Evolutionary conservation across 164 flowering plant species (phyloP), one percentile per base, ranked within the genome.

Genomic region (Protea cynaroides): DNA sequence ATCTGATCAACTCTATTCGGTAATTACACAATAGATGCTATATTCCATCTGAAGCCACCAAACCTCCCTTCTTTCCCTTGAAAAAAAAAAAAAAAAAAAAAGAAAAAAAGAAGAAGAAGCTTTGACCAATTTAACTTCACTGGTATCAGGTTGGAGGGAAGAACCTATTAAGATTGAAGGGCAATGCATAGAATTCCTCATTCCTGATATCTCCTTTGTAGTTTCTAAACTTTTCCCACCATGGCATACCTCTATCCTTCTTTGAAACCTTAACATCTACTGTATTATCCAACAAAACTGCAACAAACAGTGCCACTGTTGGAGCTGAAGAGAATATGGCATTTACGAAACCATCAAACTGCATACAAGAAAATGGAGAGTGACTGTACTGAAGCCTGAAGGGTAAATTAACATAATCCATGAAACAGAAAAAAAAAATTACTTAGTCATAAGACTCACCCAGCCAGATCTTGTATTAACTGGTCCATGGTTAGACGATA

Each of bases 171-270:
- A 70, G 68, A 58, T 70, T 70, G 47, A 66, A 72, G 65, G 72
- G 75, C 18, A 72, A 60, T 18, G 75, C 50, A 22, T 72, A 68
- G 40, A 64, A 72, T 40, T 68, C 75, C 50, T 68, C 75, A 59
- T 61, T 68, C 63, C 72, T 68, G 12, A 58, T 37, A 25, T 72
- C 75, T 14, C 65, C 67, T 64, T 59, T 68, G 58, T 58, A 72
- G 49, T 66, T 59, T 23, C 65, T 57, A 46, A 68, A 72, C 58
- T 68, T 72, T 14, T 62, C 72, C 75, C 75, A 72, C 72, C 75
- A 72, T 4, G 51, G 69, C 72, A 56, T 72, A 46, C 75, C 75
- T 40, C 72, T 63, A 43, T 68, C 75, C 56, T 72, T 72, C 69
- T 57, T 69, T 34, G 64, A 59, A 15, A 21, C 40, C 46, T 56